These are phyloP conservation scores for Fusarium citri DNA, from an alignment of 2,329 filamentous ascomycete genomes.

Conservation along the genomic window DNA sequence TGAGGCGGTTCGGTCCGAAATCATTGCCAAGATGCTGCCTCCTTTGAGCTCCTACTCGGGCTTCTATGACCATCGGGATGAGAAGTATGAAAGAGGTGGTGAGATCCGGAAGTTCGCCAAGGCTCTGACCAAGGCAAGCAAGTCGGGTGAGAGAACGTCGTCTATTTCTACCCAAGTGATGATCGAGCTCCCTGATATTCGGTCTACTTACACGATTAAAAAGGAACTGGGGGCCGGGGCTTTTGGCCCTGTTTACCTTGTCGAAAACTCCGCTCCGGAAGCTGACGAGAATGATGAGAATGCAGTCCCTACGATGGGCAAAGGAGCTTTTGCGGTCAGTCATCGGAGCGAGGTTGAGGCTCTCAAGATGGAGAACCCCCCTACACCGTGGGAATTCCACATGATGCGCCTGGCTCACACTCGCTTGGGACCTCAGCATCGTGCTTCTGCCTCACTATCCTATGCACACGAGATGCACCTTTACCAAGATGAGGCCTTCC, in stretches of 20 bases:
- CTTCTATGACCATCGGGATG: slow-evolving; percentile 78
- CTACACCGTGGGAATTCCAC: slow-evolving; percentile 94
- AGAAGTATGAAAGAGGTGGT: slow-evolving; percentile 72
- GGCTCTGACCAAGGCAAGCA: slow-evolving; percentile 67
- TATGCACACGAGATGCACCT: slow-evolving; percentile 91
- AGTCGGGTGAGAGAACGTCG: slow-evolving; percentile 70
- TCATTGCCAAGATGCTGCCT: slow-evolving; percentile 79
- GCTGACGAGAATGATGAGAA: slow-evolving; percentile 60
- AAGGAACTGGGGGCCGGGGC: slow-evolving; percentile 92
- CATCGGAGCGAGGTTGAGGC: slow-evolving; percentile 77
- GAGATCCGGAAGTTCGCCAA: slow-evolving; percentile 89
- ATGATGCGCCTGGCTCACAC: slow-evolving; percentile 87
- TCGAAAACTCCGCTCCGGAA: slow-evolving; percentile 74
- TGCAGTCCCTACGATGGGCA: slow-evolving; percentile 66
- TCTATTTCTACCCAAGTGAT: slow-evolving; percentile 70
- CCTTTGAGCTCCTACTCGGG: slow-evolving; percentile 79
- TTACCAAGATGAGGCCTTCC: slow-evolving; percentile 88
- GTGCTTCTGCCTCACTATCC: slow-evolving; percentile 82
- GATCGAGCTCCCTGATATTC: slow-evolving; percentile 74
- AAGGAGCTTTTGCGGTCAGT: slow-evolving; percentile 67
- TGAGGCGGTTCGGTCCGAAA: slow-evolving; percentile 76
- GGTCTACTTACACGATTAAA: slow-evolving; percentile 79
- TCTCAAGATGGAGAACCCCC: slow-evolving; percentile 93
- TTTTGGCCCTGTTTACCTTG: slow-evolving; percentile 94
- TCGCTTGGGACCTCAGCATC: slow-evolving; percentile 77